Base-by-base conservation (phyloP, 1,284 basidiomycete species). In the Xerocomus minutiporus region DNA sequence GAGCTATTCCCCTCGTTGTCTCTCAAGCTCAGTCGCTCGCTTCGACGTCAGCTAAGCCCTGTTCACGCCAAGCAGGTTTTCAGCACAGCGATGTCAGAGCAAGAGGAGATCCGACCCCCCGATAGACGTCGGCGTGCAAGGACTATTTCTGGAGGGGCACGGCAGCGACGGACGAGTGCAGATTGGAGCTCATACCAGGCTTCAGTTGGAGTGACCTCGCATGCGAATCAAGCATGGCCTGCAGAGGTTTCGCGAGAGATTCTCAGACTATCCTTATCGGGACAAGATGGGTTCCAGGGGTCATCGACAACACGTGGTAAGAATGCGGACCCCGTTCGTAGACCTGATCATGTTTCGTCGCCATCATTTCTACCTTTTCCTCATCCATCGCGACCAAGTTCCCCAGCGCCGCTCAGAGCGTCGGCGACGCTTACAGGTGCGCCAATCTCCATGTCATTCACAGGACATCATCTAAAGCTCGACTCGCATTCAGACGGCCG, bases 161-260 rank as follows among this genome's bases (percentile, higher is more conserved):
- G 42, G 17, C 56, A 20, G 13, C 65, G 74, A 54, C 73, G 74
- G 12, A 57, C 59, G 36, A 77, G 75, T 48, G 74, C 75, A 8
- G 74, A 77, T 43, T 75, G 73, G 71, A 71, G 59, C 38, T 64
- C 75, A 13, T 55, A 66, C 25, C 69, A 76, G 51, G 75, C 75
- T 1, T 63, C 61, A 6, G 63, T 60, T 2, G 69, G 71, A 7
- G 66, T 71, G 23, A 63, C 52, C 40, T 61, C 69, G 3, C 54
- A 53, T 11, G 61, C 60, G 44, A 69, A 69, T 35, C 66, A 63
- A 40, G 71, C 68, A 31, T 77, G 75, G 76, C 73, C 72, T 12
- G 74, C 74, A 12, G 65, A 71, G 34, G 75, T 77, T n/a, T 74
- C 73, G 7, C 67, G 70, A 5, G 74, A 75, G 53, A 71, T 77